A percentile compares a stretch with the other conserved stretches of the same genome.
These are phyloP conservation scores for Gossypium turneri DNA, from an alignment of 345 rosid genomes.

Conservation along the genomic window DNA sequence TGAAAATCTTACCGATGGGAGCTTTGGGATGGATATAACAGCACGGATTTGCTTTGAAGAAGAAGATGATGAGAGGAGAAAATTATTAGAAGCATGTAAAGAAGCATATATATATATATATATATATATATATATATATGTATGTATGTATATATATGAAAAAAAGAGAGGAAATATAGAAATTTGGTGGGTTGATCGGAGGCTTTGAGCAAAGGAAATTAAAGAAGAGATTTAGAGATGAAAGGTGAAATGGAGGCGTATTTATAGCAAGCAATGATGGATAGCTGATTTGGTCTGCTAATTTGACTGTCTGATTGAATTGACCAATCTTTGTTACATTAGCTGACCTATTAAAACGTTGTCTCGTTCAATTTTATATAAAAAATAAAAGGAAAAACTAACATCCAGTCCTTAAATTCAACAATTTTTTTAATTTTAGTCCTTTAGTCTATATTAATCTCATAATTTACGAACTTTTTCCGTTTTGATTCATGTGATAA, in stretches of 20 bases:
- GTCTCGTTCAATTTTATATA: no score
- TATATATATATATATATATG: no score
- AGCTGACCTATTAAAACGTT: neutral
- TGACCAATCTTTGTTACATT: neutral
- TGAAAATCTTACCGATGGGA: slow-evolving; percentile 32
- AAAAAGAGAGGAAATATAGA: neutral
- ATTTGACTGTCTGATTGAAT: neutral
- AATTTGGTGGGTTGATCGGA: neutral
- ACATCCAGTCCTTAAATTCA: no score
- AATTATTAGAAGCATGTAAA: slow-evolving; percentile 31
- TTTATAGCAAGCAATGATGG: neutral
- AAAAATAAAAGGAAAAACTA: neutral
- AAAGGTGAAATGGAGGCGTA: neutral
- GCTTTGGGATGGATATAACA: slow-evolving; percentile 44
- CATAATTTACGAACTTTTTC: no score
- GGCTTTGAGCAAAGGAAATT: neutral
- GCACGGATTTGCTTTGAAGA: slow-evolving; percentile 27
- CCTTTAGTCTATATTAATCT: no score
- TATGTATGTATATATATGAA: neutral
- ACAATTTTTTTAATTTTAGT: no score
- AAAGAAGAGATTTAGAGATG: neutral
- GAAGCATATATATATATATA: no score
- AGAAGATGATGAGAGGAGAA: slow-evolving; percentile 32
- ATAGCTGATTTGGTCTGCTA: neutral
- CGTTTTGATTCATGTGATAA: no score